A percentile compares a stretch with the other conserved stretches of the same genome.
Evolutionary conservation across 148 eudicot species (phyloP).

Genomic region (Rhododendron vialii): DNA sequence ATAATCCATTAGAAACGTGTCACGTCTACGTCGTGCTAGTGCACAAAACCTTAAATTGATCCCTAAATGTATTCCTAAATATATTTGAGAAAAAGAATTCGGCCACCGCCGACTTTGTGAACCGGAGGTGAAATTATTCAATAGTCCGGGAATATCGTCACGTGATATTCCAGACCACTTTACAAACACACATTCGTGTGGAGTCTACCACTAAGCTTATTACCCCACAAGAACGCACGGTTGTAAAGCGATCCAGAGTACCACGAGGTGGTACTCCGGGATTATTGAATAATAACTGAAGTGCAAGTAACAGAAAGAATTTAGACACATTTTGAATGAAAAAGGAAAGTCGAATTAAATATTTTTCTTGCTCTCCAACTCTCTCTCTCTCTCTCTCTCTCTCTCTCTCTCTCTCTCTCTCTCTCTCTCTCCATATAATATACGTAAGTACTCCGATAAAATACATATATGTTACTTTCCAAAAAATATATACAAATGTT

Average conservation of each 20-base stretch:
- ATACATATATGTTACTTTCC: neutral
- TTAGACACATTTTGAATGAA: neutral
- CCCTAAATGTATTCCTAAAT: no score
- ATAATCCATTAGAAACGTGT: neutral
- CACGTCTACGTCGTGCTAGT: neutral
- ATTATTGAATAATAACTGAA: no score
- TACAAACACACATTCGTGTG: no score
- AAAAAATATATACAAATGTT: neutral
- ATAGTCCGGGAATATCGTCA: fast-evolving
- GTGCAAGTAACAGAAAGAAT: neutral
- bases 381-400: neutral
- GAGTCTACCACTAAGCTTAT: no score
- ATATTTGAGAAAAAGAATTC: no score
- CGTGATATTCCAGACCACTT: no score
- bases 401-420: neutral
- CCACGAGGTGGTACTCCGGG: fast-evolving
- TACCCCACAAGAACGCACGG: no score
- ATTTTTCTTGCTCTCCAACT: neutral
- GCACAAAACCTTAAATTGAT: neutral
- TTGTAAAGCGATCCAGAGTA: no score
- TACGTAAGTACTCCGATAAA: no score
- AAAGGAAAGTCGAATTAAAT: neutral
- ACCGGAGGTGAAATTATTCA: no score
- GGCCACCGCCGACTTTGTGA: no score
- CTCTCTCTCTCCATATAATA: neutral